phyloP scores from a whole-genome alignment of 768 basidiomycete genomes.

The Lactifluus subvellereus region DNA sequence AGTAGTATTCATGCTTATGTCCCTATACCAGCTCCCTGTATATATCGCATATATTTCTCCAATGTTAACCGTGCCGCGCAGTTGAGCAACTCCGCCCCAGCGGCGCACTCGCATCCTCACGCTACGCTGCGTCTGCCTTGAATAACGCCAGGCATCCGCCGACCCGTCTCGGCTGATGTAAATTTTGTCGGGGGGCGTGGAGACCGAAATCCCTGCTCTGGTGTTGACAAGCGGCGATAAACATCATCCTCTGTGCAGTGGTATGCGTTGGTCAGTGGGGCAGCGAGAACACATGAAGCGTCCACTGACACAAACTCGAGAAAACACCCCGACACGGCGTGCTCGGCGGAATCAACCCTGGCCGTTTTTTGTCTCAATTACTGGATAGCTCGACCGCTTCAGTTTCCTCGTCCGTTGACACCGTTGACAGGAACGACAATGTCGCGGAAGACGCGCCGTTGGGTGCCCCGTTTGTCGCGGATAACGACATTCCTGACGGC shows the following conservation, averaged over 20 bases:
- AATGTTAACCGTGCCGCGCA: neutral
- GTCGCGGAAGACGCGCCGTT: conserved; percentile 29
- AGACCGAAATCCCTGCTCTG: no score
- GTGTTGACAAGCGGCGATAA: no score
- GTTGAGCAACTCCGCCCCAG: neutral
- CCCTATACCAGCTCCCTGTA: no score
- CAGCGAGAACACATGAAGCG: no score
- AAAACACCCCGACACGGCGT: conserved; percentile 5
- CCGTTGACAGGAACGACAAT: neutral
- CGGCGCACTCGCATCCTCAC: no score
- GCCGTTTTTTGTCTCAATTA: conserved; percentile 17
- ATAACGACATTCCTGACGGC: conserved; percentile 69
- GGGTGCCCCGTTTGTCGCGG: conserved; percentile 53
- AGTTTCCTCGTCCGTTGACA: conserved; percentile 7
- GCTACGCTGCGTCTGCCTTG: no score
- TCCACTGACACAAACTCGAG: neutral
- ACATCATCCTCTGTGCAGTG: no score
- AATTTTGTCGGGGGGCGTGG: no score
- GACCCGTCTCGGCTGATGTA: no score
- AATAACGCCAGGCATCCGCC: no score
- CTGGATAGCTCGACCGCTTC: conserved; percentile 9
- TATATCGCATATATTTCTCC: no score
- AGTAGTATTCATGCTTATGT: neutral
- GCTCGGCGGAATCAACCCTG: conserved; percentile 15
- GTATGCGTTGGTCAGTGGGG: no score